Conservation (phyloP, 2,329 filamentous ascomycete species). For the Venturia carpophila region DNA sequence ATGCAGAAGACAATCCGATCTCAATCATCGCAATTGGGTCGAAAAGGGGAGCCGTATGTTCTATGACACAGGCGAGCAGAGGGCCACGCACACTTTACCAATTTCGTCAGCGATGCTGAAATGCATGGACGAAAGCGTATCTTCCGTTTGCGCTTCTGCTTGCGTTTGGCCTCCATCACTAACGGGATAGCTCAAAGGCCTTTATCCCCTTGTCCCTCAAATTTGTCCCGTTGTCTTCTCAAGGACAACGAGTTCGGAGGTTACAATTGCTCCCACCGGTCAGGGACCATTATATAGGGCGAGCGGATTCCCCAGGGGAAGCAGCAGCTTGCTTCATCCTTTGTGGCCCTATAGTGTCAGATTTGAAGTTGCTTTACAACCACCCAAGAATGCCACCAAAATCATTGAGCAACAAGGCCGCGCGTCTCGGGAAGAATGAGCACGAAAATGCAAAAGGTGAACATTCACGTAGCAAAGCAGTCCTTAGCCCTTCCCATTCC, state of each 20-base stretch:
- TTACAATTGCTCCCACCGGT: neutral
- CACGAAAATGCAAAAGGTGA: neutral
- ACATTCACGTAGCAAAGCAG: neutral
- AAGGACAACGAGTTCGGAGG: neutral
- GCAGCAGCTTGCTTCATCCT: neutral
- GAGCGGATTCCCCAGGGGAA: neutral
- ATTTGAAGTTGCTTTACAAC: neutral
- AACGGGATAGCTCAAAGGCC: neutral
- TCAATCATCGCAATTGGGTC: too few species aligned
- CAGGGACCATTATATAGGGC: neutral
- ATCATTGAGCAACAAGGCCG: neutral
- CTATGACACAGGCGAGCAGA: too few species aligned
- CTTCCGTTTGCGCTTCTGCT: neutral
- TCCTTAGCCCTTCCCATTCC: neutral
- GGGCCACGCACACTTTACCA: neutral
- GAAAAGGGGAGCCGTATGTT: too few species aligned
- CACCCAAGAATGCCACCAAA: neutral
- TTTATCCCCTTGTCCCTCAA: neutral
- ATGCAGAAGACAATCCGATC: too few species aligned
- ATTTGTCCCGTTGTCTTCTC: too few species aligned
- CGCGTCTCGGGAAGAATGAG: neutral
- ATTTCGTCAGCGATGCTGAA: neutral
- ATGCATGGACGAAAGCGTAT: neutral
- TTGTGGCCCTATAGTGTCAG: neutral
- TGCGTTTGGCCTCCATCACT: neutral